phyloP scores from a whole-genome alignment of 306 rosid genomes.

The Heteromeles arbutifolia region DNA sequence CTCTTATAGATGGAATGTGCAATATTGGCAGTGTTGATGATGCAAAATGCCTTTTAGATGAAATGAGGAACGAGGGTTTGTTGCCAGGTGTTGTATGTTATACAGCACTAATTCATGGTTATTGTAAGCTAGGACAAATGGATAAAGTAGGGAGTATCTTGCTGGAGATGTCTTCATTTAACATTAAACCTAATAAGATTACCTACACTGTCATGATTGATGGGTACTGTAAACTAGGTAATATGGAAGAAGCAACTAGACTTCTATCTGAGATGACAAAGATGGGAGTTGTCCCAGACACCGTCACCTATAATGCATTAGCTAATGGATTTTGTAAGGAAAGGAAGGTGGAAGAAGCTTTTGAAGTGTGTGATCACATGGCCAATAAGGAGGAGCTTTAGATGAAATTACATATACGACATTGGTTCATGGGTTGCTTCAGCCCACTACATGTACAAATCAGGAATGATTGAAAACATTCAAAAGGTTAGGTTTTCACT shows the following conservation, averaged over 20 bases:
- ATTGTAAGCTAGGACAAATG: slow-evolving; percentile 40
- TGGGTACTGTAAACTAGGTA: slow-evolving; percentile 62
- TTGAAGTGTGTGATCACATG: not conserved
- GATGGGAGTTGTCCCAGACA: not conserved
- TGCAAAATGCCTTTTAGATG: slow-evolving; percentile 30
- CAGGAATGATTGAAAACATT: not conserved
- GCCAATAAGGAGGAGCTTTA: not conserved
- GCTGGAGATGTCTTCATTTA: not conserved
- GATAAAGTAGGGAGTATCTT: not conserved
- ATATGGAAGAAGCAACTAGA: slow-evolving; percentile 47
- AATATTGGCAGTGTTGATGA: slow-evolving; percentile 43
- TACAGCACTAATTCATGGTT: slow-evolving; percentile 70
- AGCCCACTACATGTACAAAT: not conserved
- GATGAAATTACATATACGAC: not conserved
- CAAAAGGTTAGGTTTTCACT: not conserved
- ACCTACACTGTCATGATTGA: slow-evolving; percentile 35
- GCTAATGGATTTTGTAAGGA: not conserved
- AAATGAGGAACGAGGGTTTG: not conserved
- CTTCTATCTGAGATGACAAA: not conserved
- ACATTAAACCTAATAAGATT: not conserved
- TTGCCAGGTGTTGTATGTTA: not conserved
- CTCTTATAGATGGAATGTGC: slow-evolving; percentile 72
- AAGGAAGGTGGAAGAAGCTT: not conserved
- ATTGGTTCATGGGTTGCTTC: not conserved
- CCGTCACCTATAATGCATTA: not conserved